Base-by-base conservation (phyloP, 352 stramenopile genomes). In the Globisporangium nodosum region DNA sequence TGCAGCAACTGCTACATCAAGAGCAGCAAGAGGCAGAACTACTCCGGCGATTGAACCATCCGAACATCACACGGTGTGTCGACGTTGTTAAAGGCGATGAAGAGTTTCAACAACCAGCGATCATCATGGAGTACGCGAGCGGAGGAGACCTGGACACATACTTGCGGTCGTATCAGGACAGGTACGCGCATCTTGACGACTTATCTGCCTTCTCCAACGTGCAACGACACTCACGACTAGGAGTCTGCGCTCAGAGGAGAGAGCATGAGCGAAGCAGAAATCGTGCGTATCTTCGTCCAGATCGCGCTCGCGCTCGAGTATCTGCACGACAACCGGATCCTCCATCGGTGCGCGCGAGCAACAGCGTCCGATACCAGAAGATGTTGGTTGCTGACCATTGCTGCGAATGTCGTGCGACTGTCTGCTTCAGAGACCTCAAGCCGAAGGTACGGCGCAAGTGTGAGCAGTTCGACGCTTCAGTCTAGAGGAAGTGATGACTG, bases 111-210 rank as follows among this genome's bases (percentile, higher is more conserved):
- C 60, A 71, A 39, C 52, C 80, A 13, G 67, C 54, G 31, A 85
- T 94, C 48, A 45, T 93, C 47, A 92, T 94, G 81, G 85, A 95
- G 56, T 90, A 85, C 58, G 76, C 85, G 1, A 69, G 59, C 27
- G 71, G 75, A 6, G 84, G 84, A 20, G 79, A 90, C 46, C 64
- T 94, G 27, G 69, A 82, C n/a, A 24, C 24, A 3, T 78, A 78
- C n/a, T 58, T 93, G 24, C 62, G 45, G 45, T 49, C 45, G 20
- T 50, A 16, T 6, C 58, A 53, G 50, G 20, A 58, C 37, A 40
- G 31, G 20, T 57, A 4, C 21, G 33, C 47, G 1, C 24, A 27
- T 27, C 24, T 27, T 27, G 24, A 27, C 24, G 49, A 48, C 31
- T 42, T 30, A 56, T 31, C 13, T 50, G 18, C 37, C 21, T 66